Evolutionary conservation across 495 filamentous ascomycete species (phyloP).

Genomic region (Aspergillus cristatus): DNA sequence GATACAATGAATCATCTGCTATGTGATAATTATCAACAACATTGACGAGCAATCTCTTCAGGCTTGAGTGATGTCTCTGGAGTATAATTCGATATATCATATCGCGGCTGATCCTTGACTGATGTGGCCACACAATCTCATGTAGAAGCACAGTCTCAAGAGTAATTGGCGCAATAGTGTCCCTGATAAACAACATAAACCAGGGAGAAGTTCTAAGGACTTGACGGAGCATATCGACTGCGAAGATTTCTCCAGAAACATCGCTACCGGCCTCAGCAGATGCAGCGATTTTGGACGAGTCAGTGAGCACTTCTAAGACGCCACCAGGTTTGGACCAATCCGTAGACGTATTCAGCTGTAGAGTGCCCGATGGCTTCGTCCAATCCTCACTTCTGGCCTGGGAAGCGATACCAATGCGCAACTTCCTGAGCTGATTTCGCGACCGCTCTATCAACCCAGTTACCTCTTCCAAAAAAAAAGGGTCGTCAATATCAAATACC

Average conservation of each 20-base stretch:
- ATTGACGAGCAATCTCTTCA: too few species aligned
- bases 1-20: slow-evolving; percentile 26
- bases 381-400: slow-evolving; percentile 50
- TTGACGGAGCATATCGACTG: slow-evolving; percentile 57
- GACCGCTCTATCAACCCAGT: slow-evolving; percentile 71
- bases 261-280: too few species aligned
- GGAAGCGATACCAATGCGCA: slow-evolving; percentile 68
- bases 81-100: slow-evolving; percentile 69
- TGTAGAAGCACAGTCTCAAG: slow-evolving; percentile 80
- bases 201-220: slow-evolving; percentile 54
- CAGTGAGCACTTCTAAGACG: slow-evolving; percentile 32
- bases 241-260: slow-evolving; percentile 79
- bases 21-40: slow-evolving; percentile 55
- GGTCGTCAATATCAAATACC: slow-evolving; percentile 83
- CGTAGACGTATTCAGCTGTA: slow-evolving; percentile 11
- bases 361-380: slow-evolving; percentile 34
- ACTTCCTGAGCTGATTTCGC: slow-evolving; percentile 55
- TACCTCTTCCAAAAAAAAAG: slow-evolving; percentile 83
- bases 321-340: slow-evolving; percentile 51
- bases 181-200: slow-evolving; percentile 76
- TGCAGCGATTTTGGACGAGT: too few species aligned
- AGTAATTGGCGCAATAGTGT: slow-evolving; percentile 75
- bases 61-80: slow-evolving; percentile 59
- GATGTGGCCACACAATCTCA: slow-evolving; percentile 45
- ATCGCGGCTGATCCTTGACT: slow-evolving; percentile 58